Evolutionary conservation across 352 stramenopile genomes (phyloP).

Genomic region (Lagenidium giganteum): DNA sequence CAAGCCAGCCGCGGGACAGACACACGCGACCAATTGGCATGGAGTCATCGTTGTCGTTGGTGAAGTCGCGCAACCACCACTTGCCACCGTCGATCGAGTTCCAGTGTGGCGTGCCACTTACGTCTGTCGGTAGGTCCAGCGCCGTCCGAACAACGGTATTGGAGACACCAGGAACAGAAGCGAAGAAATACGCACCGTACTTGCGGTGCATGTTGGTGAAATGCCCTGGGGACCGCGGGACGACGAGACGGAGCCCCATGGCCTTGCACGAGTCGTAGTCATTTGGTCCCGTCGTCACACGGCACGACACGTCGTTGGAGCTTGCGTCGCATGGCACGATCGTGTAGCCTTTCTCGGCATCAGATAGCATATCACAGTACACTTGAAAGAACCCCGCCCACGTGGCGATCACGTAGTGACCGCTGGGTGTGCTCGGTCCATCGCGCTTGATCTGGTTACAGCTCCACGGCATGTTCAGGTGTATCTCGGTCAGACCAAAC

Average conservation of each 20-base stretch:
- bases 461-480: constrained; percentile 51
- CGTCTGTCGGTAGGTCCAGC: constrained; percentile 36
- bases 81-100: constrained; percentile 37
- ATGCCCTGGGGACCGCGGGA: constrained; percentile 41
- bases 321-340: constrained; percentile 38
- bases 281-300: constrained; percentile 21
- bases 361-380: constrained; percentile 52
- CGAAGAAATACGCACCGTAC: constrained; percentile 46
- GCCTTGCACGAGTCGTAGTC: constrained; percentile 45
- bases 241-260: constrained; percentile 41
- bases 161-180: constrained; percentile 41
- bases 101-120: constrained; percentile 39
- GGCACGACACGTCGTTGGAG: constrained; percentile 25
- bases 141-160: constrained; percentile 30
- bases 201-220: constrained; percentile 34
- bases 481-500: constrained; percentile 19
- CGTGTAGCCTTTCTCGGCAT: constrained; percentile 49
- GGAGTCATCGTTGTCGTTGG: constrained; percentile 24
- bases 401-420: constrained; percentile 41
- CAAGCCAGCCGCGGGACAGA: constrained; percentile 43
- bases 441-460: constrained; percentile 50
- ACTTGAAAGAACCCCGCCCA: constrained; percentile 25
- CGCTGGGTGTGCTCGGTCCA: constrained; percentile 19
- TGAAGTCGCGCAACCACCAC: constrained; percentile 55
- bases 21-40: constrained; percentile 21